Percentiles rank a stretch among this genome's conserved stretches.
Conservation (phyloP, 257 asterid species). For the Anisodus acutangulus region DNA sequence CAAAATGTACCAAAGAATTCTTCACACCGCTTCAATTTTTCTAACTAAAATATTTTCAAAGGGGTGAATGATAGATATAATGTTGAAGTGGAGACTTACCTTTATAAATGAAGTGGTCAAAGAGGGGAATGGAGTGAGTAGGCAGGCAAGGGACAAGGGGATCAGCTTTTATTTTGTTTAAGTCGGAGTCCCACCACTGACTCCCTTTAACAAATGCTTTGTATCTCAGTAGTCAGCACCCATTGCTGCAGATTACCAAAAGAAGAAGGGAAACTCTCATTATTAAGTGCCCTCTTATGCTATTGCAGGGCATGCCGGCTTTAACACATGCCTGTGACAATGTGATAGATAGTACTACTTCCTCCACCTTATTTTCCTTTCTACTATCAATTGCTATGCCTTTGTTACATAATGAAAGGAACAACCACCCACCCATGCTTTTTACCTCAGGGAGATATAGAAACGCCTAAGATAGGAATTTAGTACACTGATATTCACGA, state of each 20-base stretch:
- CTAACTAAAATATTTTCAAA: background rate
- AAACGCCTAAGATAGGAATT: slow-evolving; percentile 3
- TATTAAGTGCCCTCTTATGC: background rate
- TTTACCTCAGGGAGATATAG: background rate
- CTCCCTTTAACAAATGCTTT: slow-evolving; percentile 24
- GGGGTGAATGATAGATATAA: background rate
- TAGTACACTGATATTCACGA: background rate
- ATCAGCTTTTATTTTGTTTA: slow-evolving; percentile 23
- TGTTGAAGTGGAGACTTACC: background rate
- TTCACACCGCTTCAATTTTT: background rate
- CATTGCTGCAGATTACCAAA: slow-evolving; percentile 13
- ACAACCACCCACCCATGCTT: background rate
- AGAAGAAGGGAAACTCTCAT: background rate
- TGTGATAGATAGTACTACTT: background rate
- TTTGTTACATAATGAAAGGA: background rate
- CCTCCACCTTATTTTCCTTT: background rate
- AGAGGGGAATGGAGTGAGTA: background rate
- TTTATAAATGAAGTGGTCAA: slow-evolving; percentile 16
- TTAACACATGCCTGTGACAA: background rate
- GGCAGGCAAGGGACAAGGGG: background rate
- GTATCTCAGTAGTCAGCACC: slow-evolving; percentile 14
- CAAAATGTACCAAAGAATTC: no score
- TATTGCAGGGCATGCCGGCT: background rate
- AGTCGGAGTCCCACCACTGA: slow-evolving; percentile 26
- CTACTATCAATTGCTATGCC: background rate